Evolutionary conservation across 352 stramenopile genomes (phyloP).

Genomic region (Blastocystis sp.): DNA sequence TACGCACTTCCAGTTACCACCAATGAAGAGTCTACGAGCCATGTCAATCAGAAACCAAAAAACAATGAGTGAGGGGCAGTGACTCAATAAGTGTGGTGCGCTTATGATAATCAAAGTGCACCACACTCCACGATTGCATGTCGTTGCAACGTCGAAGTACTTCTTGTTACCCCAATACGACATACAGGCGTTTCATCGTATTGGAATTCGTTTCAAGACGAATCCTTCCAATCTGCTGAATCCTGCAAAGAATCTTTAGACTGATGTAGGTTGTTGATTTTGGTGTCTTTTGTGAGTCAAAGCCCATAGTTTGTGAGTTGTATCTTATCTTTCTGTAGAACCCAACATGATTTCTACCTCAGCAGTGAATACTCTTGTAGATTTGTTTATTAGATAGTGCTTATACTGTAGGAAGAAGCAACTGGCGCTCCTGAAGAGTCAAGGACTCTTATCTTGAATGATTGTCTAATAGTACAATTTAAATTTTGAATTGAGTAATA

Average conservation of each 20-base stretch:
- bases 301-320: no score
- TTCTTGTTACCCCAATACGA: background rate
- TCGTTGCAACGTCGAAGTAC: background rate
- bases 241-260: conserved; percentile 10
- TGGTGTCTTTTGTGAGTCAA: no score
- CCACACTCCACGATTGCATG: background rate
- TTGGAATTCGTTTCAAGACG: conserved; percentile 42
- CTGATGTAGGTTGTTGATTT: background rate
- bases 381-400: no score
- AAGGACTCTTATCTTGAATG: background rate
- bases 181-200: conserved; percentile 25
- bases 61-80: conserved; percentile 52
- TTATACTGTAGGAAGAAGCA: no score
- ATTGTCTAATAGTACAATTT: background rate
- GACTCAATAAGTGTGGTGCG: background rate
- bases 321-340: no score
- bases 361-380: no score
- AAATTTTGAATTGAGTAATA: background rate
- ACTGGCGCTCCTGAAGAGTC: background rate
- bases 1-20: conserved; percentile 80
- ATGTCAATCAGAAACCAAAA: conserved; percentile 69
- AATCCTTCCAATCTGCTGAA: background rate
- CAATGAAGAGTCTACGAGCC: conserved; percentile 77
- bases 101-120: background rate
- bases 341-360: no score